Base-by-base conservation (phyloP, 768 basidiomycete species). In the Serendipita indica region DNA sequence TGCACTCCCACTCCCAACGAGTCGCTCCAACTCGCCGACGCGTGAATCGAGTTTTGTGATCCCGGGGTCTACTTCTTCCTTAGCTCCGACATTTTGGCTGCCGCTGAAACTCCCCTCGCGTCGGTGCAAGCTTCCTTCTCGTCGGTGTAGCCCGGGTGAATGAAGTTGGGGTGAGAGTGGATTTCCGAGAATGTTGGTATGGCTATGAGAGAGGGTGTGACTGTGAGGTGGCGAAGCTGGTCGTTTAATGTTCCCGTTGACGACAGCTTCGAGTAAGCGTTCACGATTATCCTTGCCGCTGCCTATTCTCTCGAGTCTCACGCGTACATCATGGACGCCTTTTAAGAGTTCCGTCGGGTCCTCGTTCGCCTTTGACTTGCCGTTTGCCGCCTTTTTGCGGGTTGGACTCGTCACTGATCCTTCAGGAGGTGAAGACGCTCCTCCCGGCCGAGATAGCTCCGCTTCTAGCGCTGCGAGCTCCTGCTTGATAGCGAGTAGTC, bases 21-120 rank as follows among this genome's bases (percentile, higher is more conserved):
- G 63, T 60, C 78, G 80, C 67, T 98, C 94, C 14, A 99, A 73
- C 61, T 85, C 80, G 4, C 86, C 84, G 1, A 99, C 77, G 33
- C 94, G 80, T 64, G 76, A 76, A 70, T 98, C 94, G 66, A 97
- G 76, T 59, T 88, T 84, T 2, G 81, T 78, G 18, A 90, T 68
- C 14, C 68, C 76, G 57, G 75, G 76, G 52, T 75, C 70, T 34
- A 77, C 74, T 0, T 61, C 60, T 16, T 54, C 49, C n/a, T 27
- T 32, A 3, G 49, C 49, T 27, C 10, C 30, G n/a, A 10, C 22
- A 16, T 25, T 13, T 27, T 54, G 49, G 30, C 49, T 54, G 3
- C 35, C 33, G 39, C 60, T 37, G 10, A 58, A 60, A 33, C 16
- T 28, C 52, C 60, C 32, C 62, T 54, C 33, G 18, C 57, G 13